phyloP scores from a whole-genome alignment of 148 eudicot genomes.

The Rhododendron williamsianum region DNA sequence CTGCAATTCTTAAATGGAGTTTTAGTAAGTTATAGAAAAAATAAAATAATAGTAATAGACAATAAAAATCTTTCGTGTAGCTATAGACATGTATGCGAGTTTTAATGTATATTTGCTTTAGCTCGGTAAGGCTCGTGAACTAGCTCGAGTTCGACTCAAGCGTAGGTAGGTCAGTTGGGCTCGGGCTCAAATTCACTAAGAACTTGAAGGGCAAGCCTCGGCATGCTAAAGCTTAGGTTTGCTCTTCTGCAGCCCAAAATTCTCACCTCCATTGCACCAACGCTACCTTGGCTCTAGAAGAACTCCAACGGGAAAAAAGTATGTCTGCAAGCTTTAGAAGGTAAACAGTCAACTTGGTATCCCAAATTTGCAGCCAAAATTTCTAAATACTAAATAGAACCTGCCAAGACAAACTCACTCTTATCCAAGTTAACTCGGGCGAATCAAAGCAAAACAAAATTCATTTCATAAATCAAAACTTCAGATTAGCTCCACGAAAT shows the following conservation, averaged over 20 bases:
- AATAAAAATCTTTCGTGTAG: not conserved
- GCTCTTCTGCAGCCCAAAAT: not conserved
- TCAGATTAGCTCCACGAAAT: not conserved
- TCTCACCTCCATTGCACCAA: not conserved
- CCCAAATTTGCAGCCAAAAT: not conserved
- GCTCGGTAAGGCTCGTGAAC: not conserved
- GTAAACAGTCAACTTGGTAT: not conserved
- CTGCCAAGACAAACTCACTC: not conserved
- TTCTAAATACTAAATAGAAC: not conserved
- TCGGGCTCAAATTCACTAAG: not conserved
- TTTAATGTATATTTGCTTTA: not conserved
- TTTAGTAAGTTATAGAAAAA: not conserved
- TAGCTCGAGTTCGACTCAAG: not conserved
- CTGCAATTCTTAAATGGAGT: not conserved
- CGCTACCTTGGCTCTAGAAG: not conserved
- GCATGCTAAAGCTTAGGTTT: not conserved
- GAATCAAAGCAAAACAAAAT: not conserved
- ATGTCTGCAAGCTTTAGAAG: not conserved
- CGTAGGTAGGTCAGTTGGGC: not conserved
- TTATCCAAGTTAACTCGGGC: not conserved
- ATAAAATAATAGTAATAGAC: not conserved
- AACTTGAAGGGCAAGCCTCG: not conserved
- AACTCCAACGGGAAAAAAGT: not conserved
- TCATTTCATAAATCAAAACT: not conserved
- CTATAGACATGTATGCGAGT: not conserved